Evolutionary conservation across 352 stramenopile genomes (phyloP).

Genomic region (Pythium sp.): DNA sequence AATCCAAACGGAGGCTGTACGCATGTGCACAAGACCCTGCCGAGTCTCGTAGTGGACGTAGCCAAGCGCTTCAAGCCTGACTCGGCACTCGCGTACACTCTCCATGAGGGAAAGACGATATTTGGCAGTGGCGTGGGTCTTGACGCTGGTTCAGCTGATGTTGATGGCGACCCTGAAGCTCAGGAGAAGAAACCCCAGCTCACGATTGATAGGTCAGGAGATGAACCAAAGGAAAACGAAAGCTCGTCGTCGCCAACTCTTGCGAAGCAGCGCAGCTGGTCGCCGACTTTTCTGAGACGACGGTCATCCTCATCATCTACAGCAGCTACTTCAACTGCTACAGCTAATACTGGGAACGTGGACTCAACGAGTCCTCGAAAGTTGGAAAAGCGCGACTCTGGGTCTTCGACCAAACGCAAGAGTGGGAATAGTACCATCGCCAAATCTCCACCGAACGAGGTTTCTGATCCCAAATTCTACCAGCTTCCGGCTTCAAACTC

Average conservation of each 20-base stretch:
- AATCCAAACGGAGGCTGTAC: not conserved
- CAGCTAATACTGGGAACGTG: not conserved
- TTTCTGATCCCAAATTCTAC: slow-evolving; percentile 15
- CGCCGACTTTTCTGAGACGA: slow-evolving; percentile 35
- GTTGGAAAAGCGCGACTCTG: not conserved
- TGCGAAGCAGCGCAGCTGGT: slow-evolving; percentile 39
- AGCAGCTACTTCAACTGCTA: slow-evolving; percentile 9
- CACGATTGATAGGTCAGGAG: not conserved
- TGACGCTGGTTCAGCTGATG: slow-evolving; percentile 17
- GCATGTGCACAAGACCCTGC: slow-evolving; percentile 32
- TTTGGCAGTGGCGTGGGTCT: slow-evolving; percentile 33
- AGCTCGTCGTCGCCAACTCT: slow-evolving; percentile 3
- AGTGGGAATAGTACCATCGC: not conserved
- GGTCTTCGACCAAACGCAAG: not conserved
- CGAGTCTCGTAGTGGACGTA: slow-evolving; percentile 51
- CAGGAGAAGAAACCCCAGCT: slow-evolving; percentile 9
- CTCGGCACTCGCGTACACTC: slow-evolving; percentile 39
- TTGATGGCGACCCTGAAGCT: slow-evolving; percentile 11
- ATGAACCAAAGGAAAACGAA: not conserved
- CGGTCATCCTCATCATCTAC: slow-evolving; percentile 25
- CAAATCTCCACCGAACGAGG: not conserved
- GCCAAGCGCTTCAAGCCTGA: slow-evolving; percentile 26
- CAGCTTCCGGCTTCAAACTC: slow-evolving; percentile 17
- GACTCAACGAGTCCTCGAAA: not conserved
- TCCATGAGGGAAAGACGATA: slow-evolving; percentile 40